Evolutionary conservation across 1,284 basidiomycete genomes (phyloP), one percentile per base, ranked within the genome.

Genomic region (Cronartium ribicola): DNA sequence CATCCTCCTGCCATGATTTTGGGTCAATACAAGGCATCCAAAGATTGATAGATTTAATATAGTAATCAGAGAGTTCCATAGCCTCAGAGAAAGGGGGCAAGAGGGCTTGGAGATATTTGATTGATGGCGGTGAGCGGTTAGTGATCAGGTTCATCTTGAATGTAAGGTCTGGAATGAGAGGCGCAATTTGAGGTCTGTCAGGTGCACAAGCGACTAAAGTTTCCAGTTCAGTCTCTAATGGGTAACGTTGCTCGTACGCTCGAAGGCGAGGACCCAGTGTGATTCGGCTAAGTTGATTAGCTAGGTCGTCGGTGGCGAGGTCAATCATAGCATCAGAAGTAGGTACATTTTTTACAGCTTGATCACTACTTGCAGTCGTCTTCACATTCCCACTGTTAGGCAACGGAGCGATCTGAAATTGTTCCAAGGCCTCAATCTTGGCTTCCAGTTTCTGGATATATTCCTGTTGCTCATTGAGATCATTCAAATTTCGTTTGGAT

Each of bases 391-490:
- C 44, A n/a, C 41, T 51, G 20, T 14, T 29, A 13, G 13, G 17
- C 7, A 43, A 37, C 8, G 11, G 62, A 43, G 51, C 29, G 55
- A 10, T 55, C 29, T 55, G 51, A 22, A 51, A 22, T 41, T 63
- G 55, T 65, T 71, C 70, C 13, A 73, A 44, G n/a, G 7, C 39
- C 22, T 44, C 63, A 43, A 73, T 46, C 41, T 57, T 62, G n/a
- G 44, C 44, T 37, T 73, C 63, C 13, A 73, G 41, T 36, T 43
- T 13, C 29, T 60, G 63, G n/a, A 73, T 59, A 43, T 73, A 73
- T 59, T 66, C n/a, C 11, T 73, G 63, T 37, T 63, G 46, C 48
- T 66, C 64, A 8, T 57, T 22, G 13, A 29, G 55, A 36, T 73
- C 63, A 40, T 14, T 41, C 6, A 57, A 17, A 17, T 40, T 40